Evolutionary conservation across 257 asterid species (phyloP), one percentile per base, ranked within the genome.

Genomic region (Dorcoceras hygrometricum): DNA sequence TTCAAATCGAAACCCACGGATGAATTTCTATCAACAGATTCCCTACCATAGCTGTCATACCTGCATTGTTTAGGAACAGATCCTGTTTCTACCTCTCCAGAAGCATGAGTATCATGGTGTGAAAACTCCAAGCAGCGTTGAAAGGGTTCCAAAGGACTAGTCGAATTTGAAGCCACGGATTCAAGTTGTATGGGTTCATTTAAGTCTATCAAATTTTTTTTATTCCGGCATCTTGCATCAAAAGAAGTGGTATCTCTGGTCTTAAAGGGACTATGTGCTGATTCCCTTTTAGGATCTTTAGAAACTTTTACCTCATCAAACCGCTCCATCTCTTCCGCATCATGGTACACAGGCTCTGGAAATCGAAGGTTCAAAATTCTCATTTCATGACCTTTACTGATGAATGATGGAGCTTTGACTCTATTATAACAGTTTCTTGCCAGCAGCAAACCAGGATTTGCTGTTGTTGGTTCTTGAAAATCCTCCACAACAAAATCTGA

Each of bases 151-250:
- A 69, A 50, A n/a, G 66, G 70, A 67, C 64, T 69, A 23, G 76
- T 60, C 50, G 82, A 75, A 71, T 32, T 74, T 56, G 74, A 66
- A 62, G 70, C 46, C 31, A 55, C 72, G 12, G 77, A 68, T 48
- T 87, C 93, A 9, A 70, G 57, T 46, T 72, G 69, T 58, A 73
- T 19, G 18, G 95, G 94, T 63, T 84, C 89, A 69, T 87, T 90
- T 80, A 90, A 81, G 85, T 87, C 95, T 34, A 90, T 63, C 69
- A 74, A 81, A 69, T 72, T 66, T 23, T 5, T 57, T 34, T n/a
- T 63, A 28, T 75, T 73, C 65, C 65, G 32, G 76, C 68, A 43
- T 36, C 58, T 80, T 27, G 75, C 65, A 70, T 69, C 62, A 25
- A 66, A 70, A 79, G 72, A 56, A 7, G 77, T 69, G 8, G 75